Conservation (phyloP, 2,329 filamentous ascomycete genomes). For the Cladosporium velox region DNA sequence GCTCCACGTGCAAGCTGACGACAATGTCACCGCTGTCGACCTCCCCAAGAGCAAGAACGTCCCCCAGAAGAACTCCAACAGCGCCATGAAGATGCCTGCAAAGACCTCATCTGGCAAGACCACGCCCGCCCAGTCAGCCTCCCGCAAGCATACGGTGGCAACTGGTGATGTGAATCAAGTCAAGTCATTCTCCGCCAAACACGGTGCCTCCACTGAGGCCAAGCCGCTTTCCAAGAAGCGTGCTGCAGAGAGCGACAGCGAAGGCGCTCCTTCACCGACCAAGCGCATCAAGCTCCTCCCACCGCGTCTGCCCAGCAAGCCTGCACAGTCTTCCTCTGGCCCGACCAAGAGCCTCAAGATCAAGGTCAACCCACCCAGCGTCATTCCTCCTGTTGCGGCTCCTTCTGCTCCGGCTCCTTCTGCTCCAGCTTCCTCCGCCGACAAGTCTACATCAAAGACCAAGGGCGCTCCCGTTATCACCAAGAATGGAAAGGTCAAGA, state of each 20-base stretch:
- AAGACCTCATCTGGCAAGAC: neutral
- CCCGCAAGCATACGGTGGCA: neutral
- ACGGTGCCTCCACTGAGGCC: neutral
- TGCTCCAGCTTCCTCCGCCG: neutral
- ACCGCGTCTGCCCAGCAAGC: neutral
- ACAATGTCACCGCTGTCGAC: neutral
- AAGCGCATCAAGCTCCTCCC: neutral
- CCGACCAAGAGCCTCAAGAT: conserved; percentile 8
- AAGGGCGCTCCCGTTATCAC: conserved; percentile 13
- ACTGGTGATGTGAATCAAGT: neutral
- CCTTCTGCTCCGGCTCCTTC: neutral
- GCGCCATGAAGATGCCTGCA: neutral
- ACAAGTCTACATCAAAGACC: neutral
- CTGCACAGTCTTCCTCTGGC: neutral
- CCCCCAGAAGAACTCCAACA: conserved; percentile 2
- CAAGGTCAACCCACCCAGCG: neutral
- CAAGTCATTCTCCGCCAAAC: neutral
- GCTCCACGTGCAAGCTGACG: neutral
- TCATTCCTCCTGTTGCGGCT: neutral
- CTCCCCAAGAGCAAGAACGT: neutral
- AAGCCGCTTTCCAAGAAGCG: neutral
- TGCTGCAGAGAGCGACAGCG: neutral
- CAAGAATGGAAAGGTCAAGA: conserved; percentile 21
- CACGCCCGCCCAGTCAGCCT: neutral
- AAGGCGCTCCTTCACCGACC: neutral